A percentile compares a stretch with the other conserved stretches of the same genome.
Conservation (phyloP, 2,329 filamentous ascomycete genomes). For the Epicoccum sorghinum region DNA sequence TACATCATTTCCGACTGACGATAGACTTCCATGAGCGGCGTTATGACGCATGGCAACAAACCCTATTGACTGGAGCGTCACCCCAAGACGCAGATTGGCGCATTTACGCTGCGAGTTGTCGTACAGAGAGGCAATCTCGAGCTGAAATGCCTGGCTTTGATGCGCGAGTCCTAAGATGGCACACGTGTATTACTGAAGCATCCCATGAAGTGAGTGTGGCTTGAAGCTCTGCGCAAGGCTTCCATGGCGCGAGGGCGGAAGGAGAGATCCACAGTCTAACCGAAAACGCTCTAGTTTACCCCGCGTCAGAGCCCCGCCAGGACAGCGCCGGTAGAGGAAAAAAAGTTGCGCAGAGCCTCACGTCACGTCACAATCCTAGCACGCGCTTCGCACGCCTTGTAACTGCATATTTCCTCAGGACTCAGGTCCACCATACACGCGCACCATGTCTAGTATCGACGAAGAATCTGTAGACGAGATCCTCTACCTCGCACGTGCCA, state of each 20-base stretch:
- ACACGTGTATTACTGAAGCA: background rate
- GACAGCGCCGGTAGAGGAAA: conserved; percentile 1
- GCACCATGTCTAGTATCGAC: conserved; percentile 34
- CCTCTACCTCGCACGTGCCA: conserved; percentile 81
- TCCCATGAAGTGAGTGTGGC: background rate
- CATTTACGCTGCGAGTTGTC: too few species aligned
- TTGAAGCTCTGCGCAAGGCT: background rate
- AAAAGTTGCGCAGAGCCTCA: conserved; percentile 18
- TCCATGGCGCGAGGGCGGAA: background rate
- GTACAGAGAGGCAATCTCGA: background rate
- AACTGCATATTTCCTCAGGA: background rate
- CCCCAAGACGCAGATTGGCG: background rate
- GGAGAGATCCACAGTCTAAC: conserved; percentile 2
- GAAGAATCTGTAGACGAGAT: conserved; percentile 90
- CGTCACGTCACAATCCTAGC: conserved; percentile 11
- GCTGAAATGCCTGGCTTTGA: background rate
- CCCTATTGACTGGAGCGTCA: background rate
- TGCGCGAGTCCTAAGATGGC: too few species aligned
- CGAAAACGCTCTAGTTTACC: conserved; percentile 2
- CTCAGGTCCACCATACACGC: background rate
- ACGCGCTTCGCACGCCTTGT: conserved; percentile 1
- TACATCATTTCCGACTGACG: background rate
- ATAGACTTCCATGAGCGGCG: background rate
- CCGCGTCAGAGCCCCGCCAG: conserved; percentile 14
- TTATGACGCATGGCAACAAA: background rate